phyloP scores from a whole-genome alignment of 2,329 filamentous ascomycete genomes.

The Aspergillus oerlinghausenensis region DNA sequence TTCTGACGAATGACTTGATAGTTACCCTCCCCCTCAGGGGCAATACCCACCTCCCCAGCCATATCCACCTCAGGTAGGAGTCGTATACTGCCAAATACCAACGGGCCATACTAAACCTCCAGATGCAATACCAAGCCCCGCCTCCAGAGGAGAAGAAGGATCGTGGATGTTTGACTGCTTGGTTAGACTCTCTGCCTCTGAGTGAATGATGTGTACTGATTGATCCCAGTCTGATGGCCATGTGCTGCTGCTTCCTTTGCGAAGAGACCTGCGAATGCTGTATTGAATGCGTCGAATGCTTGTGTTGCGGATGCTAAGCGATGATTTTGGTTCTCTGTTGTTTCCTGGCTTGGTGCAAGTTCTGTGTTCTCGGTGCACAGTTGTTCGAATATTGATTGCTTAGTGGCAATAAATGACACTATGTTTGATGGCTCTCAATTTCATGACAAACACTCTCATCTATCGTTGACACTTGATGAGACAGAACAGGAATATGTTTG shows the following conservation, averaged over 20 bases:
- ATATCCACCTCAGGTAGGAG: slow-evolving; percentile 1
- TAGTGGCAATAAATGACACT: slow-evolving; percentile 1
- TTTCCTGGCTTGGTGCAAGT: neutral
- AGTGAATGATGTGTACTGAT: neutral
- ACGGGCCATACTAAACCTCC: neutral
- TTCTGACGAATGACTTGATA: neutral
- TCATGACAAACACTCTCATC: too few species aligned
- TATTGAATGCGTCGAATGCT: slow-evolving; percentile 12
- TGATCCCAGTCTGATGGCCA: slow-evolving; percentile 10
- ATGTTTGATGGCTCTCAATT: neutral
- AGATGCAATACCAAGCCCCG: slow-evolving; percentile 16
- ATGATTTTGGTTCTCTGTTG: neutral
- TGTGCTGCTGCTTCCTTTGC: slow-evolving; percentile 20
- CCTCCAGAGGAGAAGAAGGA: slow-evolving; percentile 14
- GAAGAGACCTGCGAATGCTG: slow-evolving; percentile 19
- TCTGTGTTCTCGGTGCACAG: neutral
- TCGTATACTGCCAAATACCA: neutral
- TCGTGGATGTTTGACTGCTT: slow-evolving; percentile 16
- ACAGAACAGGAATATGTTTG: too few species aligned
- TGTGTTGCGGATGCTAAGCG: slow-evolving; percentile 12
- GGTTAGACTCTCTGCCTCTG: slow-evolving; percentile 3
- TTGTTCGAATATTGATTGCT: neutral
- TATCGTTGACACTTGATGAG: too few species aligned
- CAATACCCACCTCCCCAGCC: slow-evolving; percentile 11
- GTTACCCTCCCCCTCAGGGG: slow-evolving; percentile 11